Conservation (phyloP, 1,139 yeast species). For the Scheffersomyces lignicola region DNA sequence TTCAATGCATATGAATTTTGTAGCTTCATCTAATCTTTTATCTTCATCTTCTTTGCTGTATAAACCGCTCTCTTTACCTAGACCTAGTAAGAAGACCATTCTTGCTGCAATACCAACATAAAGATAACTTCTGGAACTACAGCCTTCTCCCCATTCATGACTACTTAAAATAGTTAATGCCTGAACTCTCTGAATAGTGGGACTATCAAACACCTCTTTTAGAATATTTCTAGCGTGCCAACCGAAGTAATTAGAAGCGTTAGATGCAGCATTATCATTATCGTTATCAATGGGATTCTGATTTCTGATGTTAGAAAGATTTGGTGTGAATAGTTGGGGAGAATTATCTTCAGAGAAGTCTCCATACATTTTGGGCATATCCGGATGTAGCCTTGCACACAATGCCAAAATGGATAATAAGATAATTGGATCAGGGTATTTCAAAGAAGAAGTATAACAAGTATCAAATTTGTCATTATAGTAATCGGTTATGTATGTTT, state of each 20-base stretch:
- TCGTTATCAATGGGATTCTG: conserved; percentile 2
- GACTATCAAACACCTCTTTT: conserved; percentile 35
- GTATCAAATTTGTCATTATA: conserved; percentile 14
- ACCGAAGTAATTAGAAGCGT: conserved; percentile 39
- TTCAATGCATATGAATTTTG: conserved; percentile 24
- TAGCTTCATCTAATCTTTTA: conserved; percentile 7
- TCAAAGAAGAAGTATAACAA: conserved; percentile 15
- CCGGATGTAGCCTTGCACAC: conserved; percentile 34
- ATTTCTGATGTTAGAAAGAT: conserved; percentile 4
- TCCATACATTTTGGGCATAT: conserved; percentile 29
- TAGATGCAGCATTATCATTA: conserved; percentile 18
- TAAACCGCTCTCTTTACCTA: conserved; percentile 23
- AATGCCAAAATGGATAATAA: conserved; percentile 34
- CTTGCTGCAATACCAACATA: conserved; percentile 41
- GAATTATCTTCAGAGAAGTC: conserved; percentile 24
- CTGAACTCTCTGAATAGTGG: conserved; percentile 37
- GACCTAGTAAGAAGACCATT: conserved; percentile 38
- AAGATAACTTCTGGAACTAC: conserved; percentile 35
- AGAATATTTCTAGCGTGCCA: conserved; percentile 35
- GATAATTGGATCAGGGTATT: conserved; percentile 31
- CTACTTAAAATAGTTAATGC: conserved; percentile 36
- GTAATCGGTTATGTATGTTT: conserved; percentile 25
- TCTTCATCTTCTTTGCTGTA: conserved; percentile 14
- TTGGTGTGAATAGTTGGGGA: conserved; percentile 27
- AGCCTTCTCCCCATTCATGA: conserved; percentile 45